phyloP scores from a whole-genome alignment of 2,329 filamentous ascomycete species.

The Nigrospora oryzae region DNA sequence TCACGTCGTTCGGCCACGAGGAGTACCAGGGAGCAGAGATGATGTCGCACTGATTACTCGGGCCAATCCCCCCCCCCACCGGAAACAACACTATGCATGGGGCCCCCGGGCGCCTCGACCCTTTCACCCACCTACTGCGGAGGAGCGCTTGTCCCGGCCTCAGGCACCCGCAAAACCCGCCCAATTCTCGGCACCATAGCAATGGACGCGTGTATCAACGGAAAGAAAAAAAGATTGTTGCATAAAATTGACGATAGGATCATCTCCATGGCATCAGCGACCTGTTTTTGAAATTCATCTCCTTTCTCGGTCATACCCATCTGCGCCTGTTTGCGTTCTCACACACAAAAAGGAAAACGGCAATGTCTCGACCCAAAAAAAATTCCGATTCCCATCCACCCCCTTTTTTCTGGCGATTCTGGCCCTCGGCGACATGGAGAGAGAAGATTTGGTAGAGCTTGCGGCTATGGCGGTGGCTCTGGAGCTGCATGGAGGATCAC shows the following conservation, averaged over 20 bases:
- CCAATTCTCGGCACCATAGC: constrained; percentile 10
- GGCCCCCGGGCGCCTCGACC: too few species aligned
- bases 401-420: not conserved
- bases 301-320: constrained; percentile 24
- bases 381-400: constrained; percentile 14
- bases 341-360: constrained; percentile 15
- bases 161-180: not conserved
- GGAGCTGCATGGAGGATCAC: too few species aligned
- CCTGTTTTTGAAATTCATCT: constrained; percentile 24
- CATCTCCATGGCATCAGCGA: constrained; percentile 40
- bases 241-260: constrained; percentile 32
- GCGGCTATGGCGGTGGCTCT: too few species aligned
- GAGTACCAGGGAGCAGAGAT: constrained; percentile 18
- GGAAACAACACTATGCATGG: too few species aligned
- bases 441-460: not conserved
- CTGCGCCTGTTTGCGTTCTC: constrained; percentile 13
- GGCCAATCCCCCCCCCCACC: not conserved
- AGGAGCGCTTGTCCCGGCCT: constrained; percentile 5
- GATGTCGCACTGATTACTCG: constrained; percentile 3
- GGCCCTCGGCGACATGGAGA: not conserved
- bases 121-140: too few species aligned
- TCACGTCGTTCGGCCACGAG: constrained; percentile 34
- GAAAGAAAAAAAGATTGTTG: constrained; percentile 35
- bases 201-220: constrained; percentile 27
- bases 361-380: constrained; percentile 19